Percentiles rank a stretch among this genome's conserved stretches.
Evolutionary conservation across 1,284 basidiomycete genomes (phyloP).

Genomic region (Thelephora terrestris): DNA sequence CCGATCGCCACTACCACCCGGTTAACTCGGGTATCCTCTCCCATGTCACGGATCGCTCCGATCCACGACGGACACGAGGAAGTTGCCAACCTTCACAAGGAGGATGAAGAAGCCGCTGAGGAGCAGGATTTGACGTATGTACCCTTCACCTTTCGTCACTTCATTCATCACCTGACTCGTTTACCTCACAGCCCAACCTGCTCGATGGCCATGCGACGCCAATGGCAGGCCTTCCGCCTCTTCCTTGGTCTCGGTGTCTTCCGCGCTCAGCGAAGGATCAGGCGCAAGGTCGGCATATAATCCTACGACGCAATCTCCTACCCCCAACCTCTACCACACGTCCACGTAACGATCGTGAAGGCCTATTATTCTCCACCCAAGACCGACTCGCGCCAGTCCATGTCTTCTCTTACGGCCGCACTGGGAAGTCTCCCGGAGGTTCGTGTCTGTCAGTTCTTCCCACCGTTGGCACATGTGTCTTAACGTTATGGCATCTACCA

Average conservation of each 20-base stretch:
- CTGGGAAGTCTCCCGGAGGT: too few species aligned
- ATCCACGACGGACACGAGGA: constrained; percentile 3
- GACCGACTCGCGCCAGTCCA: too few species aligned
- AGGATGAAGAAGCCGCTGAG: constrained; percentile 6
- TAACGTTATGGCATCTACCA: too few species aligned
- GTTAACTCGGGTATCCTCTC: neutral
- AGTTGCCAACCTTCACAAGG: constrained; percentile 9
- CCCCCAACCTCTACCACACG: too few species aligned
- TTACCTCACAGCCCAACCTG: constrained; percentile 39
- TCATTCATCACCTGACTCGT: constrained; percentile 1
- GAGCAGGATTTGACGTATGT: constrained; percentile 26
- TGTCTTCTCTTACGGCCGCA: too few species aligned
- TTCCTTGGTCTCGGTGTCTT: constrained; percentile 47
- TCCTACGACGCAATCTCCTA: neutral
- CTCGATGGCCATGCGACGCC: constrained; percentile 36
- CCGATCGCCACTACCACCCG: neutral
- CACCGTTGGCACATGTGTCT: too few species aligned
- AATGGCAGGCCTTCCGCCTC: constrained; percentile 49
- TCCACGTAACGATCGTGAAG: too few species aligned
- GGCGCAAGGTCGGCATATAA: constrained; percentile 16
- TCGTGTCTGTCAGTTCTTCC: too few species aligned
- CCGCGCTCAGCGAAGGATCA: constrained; percentile 39
- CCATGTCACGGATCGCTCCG: neutral
- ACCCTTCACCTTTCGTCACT: constrained; percentile 1
- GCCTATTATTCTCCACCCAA: too few species aligned